Evolutionary conservation across 2,329 filamentous ascomycete genomes (phyloP).

Genomic region (Ophiostoma tasmaniense): DNA sequence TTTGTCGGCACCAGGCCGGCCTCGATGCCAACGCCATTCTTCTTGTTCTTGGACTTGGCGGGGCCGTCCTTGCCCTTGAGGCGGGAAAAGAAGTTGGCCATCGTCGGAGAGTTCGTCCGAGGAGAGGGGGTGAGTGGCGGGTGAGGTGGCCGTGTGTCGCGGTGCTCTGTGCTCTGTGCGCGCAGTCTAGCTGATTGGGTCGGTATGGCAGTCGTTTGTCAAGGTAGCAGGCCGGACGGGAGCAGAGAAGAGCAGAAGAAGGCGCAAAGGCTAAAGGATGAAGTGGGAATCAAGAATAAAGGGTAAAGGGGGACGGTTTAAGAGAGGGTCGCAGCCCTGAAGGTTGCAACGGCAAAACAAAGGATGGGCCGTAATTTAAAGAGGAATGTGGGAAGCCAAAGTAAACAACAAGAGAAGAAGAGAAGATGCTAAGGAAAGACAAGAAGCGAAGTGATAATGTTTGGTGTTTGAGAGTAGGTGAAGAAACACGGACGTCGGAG

Average conservation of each 20-base stretch:
- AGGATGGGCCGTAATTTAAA: not conserved
- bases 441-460: slow-evolving; percentile 9
- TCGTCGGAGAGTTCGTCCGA: slow-evolving; percentile 24
- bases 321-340: slow-evolving; percentile 4
- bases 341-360: not conserved
- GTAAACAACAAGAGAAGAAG: slow-evolving; percentile 1
- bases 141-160: not conserved
- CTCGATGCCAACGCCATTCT: slow-evolving; percentile 47
- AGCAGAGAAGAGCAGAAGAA: not conserved
- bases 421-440: slow-evolving; percentile 7
- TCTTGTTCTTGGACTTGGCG: slow-evolving; percentile 53
- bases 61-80: slow-evolving; percentile 68
- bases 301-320: not conserved
- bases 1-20: slow-evolving; percentile 51
- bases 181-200: not conserved
- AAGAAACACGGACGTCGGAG: slow-evolving; percentile 1
- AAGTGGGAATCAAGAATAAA: not conserved
- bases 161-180: not conserved
- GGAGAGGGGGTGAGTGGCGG: not conserved
- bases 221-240: not conserved
- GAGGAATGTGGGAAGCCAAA: not conserved
- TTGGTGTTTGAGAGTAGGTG: slow-evolving; percentile 1
- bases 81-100: slow-evolving; percentile 53
- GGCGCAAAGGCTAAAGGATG: not conserved
- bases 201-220: not conserved